A percentile compares a stretch with the other conserved stretches of the same genome.
Conservation (phyloP, 2,329 filamentous ascomycete genomes). For the Cytospora chrysosperma region DNA sequence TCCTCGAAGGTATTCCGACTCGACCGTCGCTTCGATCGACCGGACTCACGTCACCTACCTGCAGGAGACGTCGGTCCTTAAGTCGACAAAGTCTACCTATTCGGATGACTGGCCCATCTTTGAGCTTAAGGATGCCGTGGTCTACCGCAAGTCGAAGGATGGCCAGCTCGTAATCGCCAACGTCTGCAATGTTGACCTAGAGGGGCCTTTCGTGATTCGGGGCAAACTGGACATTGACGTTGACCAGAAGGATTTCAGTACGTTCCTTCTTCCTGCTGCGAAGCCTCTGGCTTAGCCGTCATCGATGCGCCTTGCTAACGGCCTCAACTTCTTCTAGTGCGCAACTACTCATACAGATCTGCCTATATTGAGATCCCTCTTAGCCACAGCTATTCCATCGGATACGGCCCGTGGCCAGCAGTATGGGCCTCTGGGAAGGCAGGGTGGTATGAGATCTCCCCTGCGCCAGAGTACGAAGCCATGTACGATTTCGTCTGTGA, state of each 20-base stretch:
- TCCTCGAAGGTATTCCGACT: slow-evolving; percentile 43
- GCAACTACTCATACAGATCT: slow-evolving; percentile 33
- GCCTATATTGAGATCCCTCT: slow-evolving; percentile 56
- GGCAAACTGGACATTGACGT: slow-evolving; percentile 56
- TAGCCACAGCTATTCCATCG: slow-evolving; percentile 52
- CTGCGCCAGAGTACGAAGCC: slow-evolving; percentile 54
- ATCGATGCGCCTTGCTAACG: slow-evolving; percentile 4
- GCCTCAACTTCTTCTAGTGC: slow-evolving; percentile 30
- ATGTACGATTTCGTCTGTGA: slow-evolving; percentile 62
- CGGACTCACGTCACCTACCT: slow-evolving; percentile 34
- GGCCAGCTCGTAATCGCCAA: slow-evolving; percentile 53
- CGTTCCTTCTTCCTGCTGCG: slow-evolving; percentile 25
- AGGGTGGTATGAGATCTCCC: slow-evolving; percentile 68
- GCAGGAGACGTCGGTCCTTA: slow-evolving; percentile 39
- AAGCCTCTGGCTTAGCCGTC: neutral
- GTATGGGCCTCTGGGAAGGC: slow-evolving; percentile 65
- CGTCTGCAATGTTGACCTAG: slow-evolving; percentile 58
- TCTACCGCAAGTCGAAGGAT: slow-evolving; percentile 49
- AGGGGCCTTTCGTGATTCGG: slow-evolving; percentile 60
- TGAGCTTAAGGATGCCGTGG: slow-evolving; percentile 57
- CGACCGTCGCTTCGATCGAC: slow-evolving; percentile 45
- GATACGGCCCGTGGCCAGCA: slow-evolving; percentile 51
- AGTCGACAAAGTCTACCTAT: slow-evolving; percentile 34
- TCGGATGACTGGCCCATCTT: slow-evolving; percentile 61
- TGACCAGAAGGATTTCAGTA: slow-evolving; percentile 41